phyloP scores from a whole-genome alignment of 2,329 filamentous ascomycete genomes.

The Tympanopsis confertula region DNA sequence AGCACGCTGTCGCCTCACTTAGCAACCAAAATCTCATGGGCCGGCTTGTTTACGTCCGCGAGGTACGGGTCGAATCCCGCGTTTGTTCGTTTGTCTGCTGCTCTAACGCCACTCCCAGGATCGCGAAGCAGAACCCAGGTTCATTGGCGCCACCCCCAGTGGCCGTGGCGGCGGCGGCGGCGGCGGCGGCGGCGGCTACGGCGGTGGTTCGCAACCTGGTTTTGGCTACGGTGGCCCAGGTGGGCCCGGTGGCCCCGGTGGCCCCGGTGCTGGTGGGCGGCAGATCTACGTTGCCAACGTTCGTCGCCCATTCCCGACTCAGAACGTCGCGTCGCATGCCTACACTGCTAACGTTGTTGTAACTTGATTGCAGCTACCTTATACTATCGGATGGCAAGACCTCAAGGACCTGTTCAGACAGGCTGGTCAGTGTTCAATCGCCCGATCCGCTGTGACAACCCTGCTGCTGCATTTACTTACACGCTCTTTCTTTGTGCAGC shows the following conservation, averaged over 20 bases:
- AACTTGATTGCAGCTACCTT: constrained; percentile 65
- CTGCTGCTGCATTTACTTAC: constrained; percentile 5
- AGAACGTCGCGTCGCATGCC: too few species aligned
- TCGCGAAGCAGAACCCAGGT: constrained; percentile 93
- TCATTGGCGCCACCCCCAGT: constrained; percentile 62
- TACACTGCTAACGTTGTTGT: too few species aligned
- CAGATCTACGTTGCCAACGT: constrained; percentile 98
- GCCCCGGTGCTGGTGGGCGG: constrained; percentile 54
- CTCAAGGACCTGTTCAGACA: constrained; percentile 97
- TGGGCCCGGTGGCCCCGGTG: constrained; percentile 28
- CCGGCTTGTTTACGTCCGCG: constrained; percentile 93
- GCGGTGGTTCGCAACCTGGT: background rate
- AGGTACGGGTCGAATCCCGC: constrained; percentile 45
- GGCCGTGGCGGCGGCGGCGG: constrained; percentile 47
- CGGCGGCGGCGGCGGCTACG: constrained; percentile 14
- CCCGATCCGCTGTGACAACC: too few species aligned
- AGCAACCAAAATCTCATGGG: constrained; percentile 99
- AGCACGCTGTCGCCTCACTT: constrained; percentile 90
- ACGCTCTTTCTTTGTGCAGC: constrained; percentile 17
- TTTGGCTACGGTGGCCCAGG: background rate
- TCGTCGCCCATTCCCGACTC: constrained; percentile 54
- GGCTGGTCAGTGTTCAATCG: constrained; percentile 61
- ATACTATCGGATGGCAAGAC: constrained; percentile 97
- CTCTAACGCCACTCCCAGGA: constrained; percentile 45
- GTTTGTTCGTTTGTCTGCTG: constrained; percentile 3